Evolutionary conservation across 169 alveolate species (phyloP).

Genomic region (Cryptosporidium muris): DNA sequence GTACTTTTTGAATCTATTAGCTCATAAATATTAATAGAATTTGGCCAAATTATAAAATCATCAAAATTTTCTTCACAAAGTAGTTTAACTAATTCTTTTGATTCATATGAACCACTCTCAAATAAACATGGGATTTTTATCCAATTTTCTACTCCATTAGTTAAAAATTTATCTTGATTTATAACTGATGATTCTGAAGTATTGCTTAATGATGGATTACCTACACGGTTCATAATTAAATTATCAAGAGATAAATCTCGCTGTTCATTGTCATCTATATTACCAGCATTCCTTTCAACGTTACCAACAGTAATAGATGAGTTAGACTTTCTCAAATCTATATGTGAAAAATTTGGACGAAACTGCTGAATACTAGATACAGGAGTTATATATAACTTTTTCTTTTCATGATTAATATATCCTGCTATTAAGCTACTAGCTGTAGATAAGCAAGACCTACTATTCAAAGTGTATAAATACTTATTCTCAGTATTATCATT

Average conservation of each 20-base stretch:
- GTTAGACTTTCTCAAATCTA: conserved; percentile 16
- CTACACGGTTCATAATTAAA: conserved; percentile 36
- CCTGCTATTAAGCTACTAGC: conserved; percentile 58
- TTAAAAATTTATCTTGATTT: conserved; percentile 20
- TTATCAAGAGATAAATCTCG: conserved; percentile 46
- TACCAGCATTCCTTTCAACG: conserved; percentile 23
- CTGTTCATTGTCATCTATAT: conserved; percentile 22
- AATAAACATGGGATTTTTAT: conserved; percentile 60
- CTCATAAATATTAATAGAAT: conserved; percentile 11
- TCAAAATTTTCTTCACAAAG: conserved; percentile 40
- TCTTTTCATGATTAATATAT: conserved; percentile 44
- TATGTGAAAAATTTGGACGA: conserved; percentile 56
- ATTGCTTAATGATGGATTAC: not conserved
- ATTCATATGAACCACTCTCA: conserved; percentile 42
- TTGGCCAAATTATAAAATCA: conserved; percentile 54
- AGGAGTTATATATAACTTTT: conserved; percentile 61
- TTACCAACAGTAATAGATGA: conserved; percentile 28
- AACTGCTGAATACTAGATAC: conserved; percentile 59
- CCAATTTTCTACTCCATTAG: conserved; percentile 67
- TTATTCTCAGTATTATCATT: not conserved
- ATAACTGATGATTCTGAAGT: conserved; percentile 5
- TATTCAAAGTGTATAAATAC: conserved; percentile 49
- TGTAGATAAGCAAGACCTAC: conserved; percentile 54
- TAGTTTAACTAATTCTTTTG: conserved; percentile 19
- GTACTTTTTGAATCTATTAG: not conserved